Conservation (phyloP, 345 rosid species). For the Acer saccharum region DNA sequence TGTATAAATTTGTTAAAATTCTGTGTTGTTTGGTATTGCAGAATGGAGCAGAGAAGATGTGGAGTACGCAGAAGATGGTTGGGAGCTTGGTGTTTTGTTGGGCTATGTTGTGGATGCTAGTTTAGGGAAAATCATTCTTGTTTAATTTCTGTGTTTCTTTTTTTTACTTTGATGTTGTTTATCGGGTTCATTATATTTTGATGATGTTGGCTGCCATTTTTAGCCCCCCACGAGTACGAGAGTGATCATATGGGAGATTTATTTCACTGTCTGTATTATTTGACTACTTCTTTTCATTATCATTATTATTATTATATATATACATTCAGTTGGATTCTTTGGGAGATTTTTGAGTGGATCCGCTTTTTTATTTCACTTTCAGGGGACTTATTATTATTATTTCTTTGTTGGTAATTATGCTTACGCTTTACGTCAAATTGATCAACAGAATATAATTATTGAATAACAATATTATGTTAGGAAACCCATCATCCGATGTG, state of each 20-base stretch:
- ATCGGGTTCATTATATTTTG: background rate
- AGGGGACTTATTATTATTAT: conserved; percentile 19
- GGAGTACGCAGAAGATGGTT: conserved; percentile 30
- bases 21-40: conserved; percentile 30
- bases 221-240: conserved; percentile 6
- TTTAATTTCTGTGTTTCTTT: background rate
- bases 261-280: conserved; percentile 23
- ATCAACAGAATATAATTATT: no score
- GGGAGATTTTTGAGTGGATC: conserved; percentile 37
- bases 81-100: conserved; percentile 41
- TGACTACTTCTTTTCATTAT: background rate
- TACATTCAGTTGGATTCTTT: conserved; percentile 48
- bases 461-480: no score
- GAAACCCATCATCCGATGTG: no score
- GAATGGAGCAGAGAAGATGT: conserved; percentile 51
- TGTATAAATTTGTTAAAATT: background rate
- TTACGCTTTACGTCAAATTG: no score
- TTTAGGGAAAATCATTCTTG: conserved; percentile 38
- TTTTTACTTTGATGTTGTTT: background rate
- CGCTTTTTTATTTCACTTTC: conserved; percentile 19
- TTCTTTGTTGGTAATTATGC: background rate
- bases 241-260: conserved; percentile 8
- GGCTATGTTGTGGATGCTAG: conserved; percentile 34
- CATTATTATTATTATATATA: conserved; percentile 12
- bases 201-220: conserved; percentile 30